Evolutionary conservation across 1,284 basidiomycete species (phyloP).

Genomic region (Porphyrellus sp.): DNA sequence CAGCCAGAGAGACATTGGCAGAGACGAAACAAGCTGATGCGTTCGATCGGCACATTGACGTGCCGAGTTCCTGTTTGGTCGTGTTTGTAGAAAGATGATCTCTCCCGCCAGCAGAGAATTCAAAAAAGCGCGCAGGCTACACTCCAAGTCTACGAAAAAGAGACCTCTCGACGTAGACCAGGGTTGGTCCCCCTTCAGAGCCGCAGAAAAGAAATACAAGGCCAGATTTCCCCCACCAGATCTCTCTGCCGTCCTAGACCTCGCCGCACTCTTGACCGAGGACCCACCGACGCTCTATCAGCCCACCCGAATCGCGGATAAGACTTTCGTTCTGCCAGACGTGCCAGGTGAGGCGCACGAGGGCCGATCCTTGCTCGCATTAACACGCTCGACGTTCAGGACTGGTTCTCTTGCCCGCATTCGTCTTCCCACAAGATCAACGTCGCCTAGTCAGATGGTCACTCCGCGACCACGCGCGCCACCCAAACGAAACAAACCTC

Average conservation of each 20-base stretch:
- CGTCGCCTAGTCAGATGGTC: constrained; percentile 65
- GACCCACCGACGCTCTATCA: constrained; percentile 34
- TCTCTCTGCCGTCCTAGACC: constrained; percentile 63
- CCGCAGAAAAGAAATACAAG: constrained; percentile 75
- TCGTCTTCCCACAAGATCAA: constrained; percentile 60
- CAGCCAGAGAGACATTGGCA: constrained; percentile 62
- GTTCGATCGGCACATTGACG: constrained; percentile 14
- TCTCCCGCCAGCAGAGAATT: constrained; percentile 42
- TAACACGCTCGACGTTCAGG: constrained; percentile 45
- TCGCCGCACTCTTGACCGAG: constrained; percentile 36
- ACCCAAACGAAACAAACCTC: constrained; percentile 84
- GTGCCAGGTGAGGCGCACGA: constrained; percentile 51
- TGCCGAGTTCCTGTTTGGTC: constrained; percentile 19
- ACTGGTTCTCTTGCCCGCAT: constrained; percentile 75
- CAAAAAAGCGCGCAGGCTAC: constrained; percentile 61
- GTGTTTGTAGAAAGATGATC: constrained; percentile 29
- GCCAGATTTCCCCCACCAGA: constrained; percentile 72
- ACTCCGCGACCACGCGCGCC: constrained; percentile 67
- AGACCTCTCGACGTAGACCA: constrained; percentile 42
- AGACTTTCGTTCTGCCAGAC: constrained; percentile 41
- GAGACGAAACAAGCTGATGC: background rate
- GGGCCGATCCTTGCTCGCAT: constrained; percentile 13
- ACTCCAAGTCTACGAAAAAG: constrained; percentile 58
- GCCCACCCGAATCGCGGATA: constrained; percentile 14
- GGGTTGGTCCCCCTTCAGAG: constrained; percentile 70